These are phyloP conservation scores for Crucihimalaya himalaica DNA, from an alignment of 345 rosid species.

Conservation along the genomic window DNA sequence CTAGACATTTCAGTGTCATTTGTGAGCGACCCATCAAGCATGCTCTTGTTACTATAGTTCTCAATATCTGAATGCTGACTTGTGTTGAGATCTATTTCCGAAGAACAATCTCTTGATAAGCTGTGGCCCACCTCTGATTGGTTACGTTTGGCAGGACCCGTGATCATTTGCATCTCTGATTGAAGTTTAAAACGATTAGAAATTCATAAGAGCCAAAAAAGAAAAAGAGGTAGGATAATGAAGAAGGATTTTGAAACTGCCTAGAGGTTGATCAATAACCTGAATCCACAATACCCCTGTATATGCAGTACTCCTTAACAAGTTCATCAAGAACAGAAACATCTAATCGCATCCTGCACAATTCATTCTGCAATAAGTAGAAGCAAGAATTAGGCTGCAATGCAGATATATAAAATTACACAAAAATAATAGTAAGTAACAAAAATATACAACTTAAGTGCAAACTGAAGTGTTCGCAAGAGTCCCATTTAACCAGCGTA, in stretches of 20 bases:
- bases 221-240: neutral
- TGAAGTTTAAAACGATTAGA: slow-evolving; percentile 17
- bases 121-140: slow-evolving; percentile 47
- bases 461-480: slow-evolving; percentile 1
- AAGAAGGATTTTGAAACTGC: slow-evolving; percentile 10
- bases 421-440: neutral
- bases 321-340: slow-evolving; percentile 78
- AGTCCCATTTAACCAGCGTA: neutral
- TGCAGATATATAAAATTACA: neutral
- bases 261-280: slow-evolving; percentile 25
- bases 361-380: slow-evolving; percentile 74
- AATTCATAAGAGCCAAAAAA: slow-evolving; percentile 18
- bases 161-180: slow-evolving; percentile 48
- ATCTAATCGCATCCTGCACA: slow-evolving; percentile 84
- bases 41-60: slow-evolving; percentile 43
- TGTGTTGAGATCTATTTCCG: slow-evolving; percentile 52
- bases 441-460: neutral
- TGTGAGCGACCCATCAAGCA: slow-evolving; percentile 47
- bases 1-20: slow-evolving; percentile 49
- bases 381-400: slow-evolving; percentile 28
- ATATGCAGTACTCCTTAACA: slow-evolving; percentile 86
- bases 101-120: slow-evolving; percentile 53
- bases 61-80: slow-evolving; percentile 64
- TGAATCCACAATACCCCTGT: slow-evolving; percentile 82
- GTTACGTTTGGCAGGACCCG: slow-evolving; percentile 44